Base-by-base conservation (phyloP, 108 stramenopile genomes). In the Poteriospumella lacustris region DNA sequence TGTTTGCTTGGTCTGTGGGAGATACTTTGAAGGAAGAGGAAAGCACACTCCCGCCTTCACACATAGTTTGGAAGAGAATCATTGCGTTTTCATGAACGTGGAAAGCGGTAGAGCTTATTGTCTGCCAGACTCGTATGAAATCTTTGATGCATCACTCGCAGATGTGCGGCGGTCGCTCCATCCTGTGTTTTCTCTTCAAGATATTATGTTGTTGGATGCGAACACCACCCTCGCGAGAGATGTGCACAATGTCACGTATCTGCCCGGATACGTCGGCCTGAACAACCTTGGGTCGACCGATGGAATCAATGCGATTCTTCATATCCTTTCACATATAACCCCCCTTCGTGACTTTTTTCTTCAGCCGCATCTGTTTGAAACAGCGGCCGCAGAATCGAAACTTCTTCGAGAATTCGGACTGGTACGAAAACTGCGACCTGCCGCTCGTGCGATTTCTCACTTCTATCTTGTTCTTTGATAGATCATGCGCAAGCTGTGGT, bases 1-100 rank as follows among this genome's bases (percentile, higher is more conserved):
- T 77, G 91, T 83, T 0, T 99, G 98, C 84, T 88, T 99, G 38
- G 93, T 96, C 2, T 99, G 98, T 80, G 98, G 98, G 58, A 95
- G 94, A 70, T 97, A 89, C 86, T 96, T 97, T 81, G 92, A 94
- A 12, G 98, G 98, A 2, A 68, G 89, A 39, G 94, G 97, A 44
- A 80, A 73, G 38, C 88, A 85, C 33, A 99, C 96, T 9, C 97
- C 95, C 28, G 98, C 98, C 0, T 95, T 93, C 78, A 95, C 90
- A 0, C 98, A 99, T 81, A 73, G 85, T 31, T 92, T 97, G 58
- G 87, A 95, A 70, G 88, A 88, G 36, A 88, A 89, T 39, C 98
- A 99, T 81, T 92, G 79, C 84, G 95, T 97, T 39, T 99, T 87
- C 76, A 91, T 97, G 1, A 89, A 95, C 85, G 85, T 97, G 39